Evolutionary conservation across 78 protist species (phyloP).

Genomic region (Dictyostelium firmibasis): DNA sequence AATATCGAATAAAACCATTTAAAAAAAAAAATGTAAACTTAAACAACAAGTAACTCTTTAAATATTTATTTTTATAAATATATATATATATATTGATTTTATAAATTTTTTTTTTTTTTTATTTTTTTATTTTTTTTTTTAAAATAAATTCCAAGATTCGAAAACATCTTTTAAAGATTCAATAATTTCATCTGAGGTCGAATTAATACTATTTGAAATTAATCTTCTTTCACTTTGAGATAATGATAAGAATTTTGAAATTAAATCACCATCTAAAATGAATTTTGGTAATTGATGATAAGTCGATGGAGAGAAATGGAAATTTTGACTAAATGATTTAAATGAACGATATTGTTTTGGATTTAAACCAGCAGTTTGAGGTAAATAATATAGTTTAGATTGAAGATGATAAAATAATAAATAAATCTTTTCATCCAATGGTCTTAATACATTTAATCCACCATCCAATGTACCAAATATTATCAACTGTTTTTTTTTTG

Average conservation of each 20-base stretch:
- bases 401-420: slow-evolving; percentile 41
- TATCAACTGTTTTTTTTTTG: slow-evolving; percentile 12
- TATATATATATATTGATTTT: too few species aligned
- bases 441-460: slow-evolving; percentile 45
- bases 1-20: neutral
- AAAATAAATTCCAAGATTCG: slow-evolving; percentile 24
- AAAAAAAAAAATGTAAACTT: too few species aligned
- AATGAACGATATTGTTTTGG: slow-evolving; percentile 43
- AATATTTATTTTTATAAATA: too few species aligned
- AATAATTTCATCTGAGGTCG: slow-evolving; percentile 13
- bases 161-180: neutral
- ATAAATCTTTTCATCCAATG: slow-evolving; percentile 22
- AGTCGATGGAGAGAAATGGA: slow-evolving; percentile 21
- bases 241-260: neutral
- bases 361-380: slow-evolving; percentile 76
- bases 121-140: neutral
- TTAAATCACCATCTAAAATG: slow-evolving; percentile 73
- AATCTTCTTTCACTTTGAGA: neutral
- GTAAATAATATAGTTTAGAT: slow-evolving; percentile 19
- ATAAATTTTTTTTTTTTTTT: too few species aligned
- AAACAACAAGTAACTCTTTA: too few species aligned
- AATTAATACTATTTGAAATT: slow-evolving; percentile 3
- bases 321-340: slow-evolving; percentile 18
- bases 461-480: slow-evolving; percentile 80
- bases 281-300: neutral